Evolutionary conservation across 345 rosid genomes (phyloP).

Genomic region (Dimocarpus longan): DNA sequence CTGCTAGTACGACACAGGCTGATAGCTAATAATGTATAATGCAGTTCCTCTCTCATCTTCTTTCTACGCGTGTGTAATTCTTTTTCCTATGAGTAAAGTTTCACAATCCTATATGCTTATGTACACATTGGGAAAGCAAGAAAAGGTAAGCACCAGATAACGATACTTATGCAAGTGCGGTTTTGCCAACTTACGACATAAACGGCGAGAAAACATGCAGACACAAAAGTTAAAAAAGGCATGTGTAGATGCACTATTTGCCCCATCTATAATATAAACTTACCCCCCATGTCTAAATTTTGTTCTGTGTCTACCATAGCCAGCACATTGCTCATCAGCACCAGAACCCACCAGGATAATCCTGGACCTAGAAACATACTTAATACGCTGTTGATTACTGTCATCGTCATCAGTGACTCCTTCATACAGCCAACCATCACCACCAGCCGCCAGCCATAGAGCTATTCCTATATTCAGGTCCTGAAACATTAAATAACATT

Average conservation of each 20-base stretch:
- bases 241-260: background rate
- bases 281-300: slow-evolving; percentile 82
- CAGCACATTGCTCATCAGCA: slow-evolving; percentile 99
- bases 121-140: background rate
- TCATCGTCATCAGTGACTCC: slow-evolving; percentile 26
- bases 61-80: background rate
- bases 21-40: background rate
- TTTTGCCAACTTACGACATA: background rate
- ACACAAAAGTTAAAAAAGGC: background rate
- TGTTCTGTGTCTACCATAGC: slow-evolving; percentile 93
- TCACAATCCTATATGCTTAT: background rate
- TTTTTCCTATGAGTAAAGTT: background rate
- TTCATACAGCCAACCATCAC: slow-evolving; percentile 77
- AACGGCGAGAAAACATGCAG: background rate
- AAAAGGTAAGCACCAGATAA: background rate
- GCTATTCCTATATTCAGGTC: slow-evolving; percentile 96
- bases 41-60: background rate
- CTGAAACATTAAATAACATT: slow-evolving; percentile 40
- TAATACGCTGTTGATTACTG: slow-evolving; percentile 34
- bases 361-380: slow-evolving; percentile 68
- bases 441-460: slow-evolving; percentile 85
- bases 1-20: background rate
- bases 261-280: slow-evolving; percentile 11
- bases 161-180: background rate
- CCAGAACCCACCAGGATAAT: slow-evolving; percentile 90